phyloP scores from a whole-genome alignment of 768 basidiomycete species.

The Termitomyces sp. region DNA sequence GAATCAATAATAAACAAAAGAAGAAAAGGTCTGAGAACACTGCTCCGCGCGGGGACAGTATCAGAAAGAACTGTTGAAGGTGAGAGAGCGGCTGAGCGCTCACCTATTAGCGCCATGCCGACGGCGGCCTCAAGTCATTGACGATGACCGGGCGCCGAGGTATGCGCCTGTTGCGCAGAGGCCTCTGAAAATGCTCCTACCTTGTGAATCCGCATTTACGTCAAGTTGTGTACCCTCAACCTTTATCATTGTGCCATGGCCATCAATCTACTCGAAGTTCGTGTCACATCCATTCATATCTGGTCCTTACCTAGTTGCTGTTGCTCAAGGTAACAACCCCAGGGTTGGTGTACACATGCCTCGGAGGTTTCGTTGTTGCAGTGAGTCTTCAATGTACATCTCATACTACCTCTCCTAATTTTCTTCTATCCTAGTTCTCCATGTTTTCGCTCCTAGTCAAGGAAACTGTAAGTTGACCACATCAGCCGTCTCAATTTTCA shows the following conservation, averaged over 20 bases:
- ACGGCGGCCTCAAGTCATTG: too few species aligned
- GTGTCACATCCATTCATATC: conserved; percentile 13
- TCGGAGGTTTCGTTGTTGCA: conserved; percentile 44
- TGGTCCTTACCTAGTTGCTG: conserved; percentile 22
- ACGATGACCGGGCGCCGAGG: too few species aligned
- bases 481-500: not conserved
- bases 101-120: too few species aligned
- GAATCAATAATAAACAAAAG: too few species aligned
- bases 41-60: too few species aligned
- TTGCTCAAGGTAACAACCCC: conserved; percentile 45
- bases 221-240: too few species aligned
- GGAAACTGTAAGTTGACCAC: conserved; percentile 53
- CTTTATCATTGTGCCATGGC: not conserved
- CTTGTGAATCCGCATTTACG: too few species aligned
- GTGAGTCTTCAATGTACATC: conserved; percentile 4
- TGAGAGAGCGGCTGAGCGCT: too few species aligned
- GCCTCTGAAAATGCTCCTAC: too few species aligned
- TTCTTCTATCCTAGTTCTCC: conserved; percentile 55
- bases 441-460: conserved; percentile 79
- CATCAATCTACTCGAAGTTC: conserved; percentile 29
- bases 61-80: too few species aligned
- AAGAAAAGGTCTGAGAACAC: too few species aligned
- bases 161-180: too few species aligned
- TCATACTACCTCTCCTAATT: not conserved
- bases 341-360: conserved; percentile 56